Evolutionary conservation across 2,329 filamentous ascomycete genomes (phyloP), one percentile per base, ranked within the genome.

Genomic region (Bipolaris gigantea): DNA sequence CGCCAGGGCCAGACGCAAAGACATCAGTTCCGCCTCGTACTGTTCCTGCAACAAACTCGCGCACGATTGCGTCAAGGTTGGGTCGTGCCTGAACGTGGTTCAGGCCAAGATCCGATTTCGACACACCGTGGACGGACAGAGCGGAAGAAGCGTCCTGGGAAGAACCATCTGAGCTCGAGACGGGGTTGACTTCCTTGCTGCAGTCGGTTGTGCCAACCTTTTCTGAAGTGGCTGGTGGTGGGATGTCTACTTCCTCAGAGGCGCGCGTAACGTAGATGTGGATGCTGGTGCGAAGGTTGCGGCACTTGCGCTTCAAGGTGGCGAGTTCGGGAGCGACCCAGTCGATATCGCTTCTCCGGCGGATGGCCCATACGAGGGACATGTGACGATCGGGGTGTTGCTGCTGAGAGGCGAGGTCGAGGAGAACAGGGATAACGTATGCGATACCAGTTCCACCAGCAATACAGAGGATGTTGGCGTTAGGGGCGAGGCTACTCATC

Each of bases 381-480:
- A 73, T 64, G 21, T 65, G 60, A 33, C 65, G 67, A 40, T 65
- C 62, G 19, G 56, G 57, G 9, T 61, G 49, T n/a, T 66, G 64
- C 6, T 64, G 60, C 6, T 60, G 58, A 0, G 65, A 62, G 15
- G 68, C 62, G 13, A 71, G 61, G 38, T 66, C 63, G 1, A 71
- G 64, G 7, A 74, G 63, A 9, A 74, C 64, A 11, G 73, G 73
- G 10, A 75, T 66, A n/a, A 70, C 66, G 57, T 73, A 75, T 2
- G 72, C 67, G 45, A 75, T 73, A 33, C 72, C 73, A 2, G 73
- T 74, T 9, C 73, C 73, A 21, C 73, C 73, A 11, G 73, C 71
- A 11, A 75, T 67, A 50, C 67, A 70, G 25, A 75, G 62, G 43
- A 73, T 49, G 50, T 75, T 75, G 3, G 66, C 60, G 25, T 62